Conservation (phyloP, 345 rosid genomes). For the Diplotaxis tenuifolia region DNA sequence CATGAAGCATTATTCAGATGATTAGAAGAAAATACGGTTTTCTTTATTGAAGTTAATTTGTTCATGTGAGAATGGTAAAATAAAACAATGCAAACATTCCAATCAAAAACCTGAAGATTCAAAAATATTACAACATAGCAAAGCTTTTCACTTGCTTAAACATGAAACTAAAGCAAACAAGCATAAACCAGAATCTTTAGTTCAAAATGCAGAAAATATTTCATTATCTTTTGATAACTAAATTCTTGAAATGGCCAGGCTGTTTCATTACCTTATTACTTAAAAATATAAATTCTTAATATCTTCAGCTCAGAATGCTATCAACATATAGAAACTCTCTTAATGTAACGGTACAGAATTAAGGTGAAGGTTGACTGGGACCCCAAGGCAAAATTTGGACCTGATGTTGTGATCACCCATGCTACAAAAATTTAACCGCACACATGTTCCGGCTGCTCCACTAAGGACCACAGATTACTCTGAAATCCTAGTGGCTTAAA, state of each 20-base stretch:
- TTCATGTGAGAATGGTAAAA: background rate
- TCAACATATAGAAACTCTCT: background rate
- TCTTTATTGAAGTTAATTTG: background rate
- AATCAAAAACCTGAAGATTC: background rate
- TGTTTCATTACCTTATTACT: background rate
- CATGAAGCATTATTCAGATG: background rate
- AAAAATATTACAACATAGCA: background rate
- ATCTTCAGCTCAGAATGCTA: background rate
- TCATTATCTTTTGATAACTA: background rate
- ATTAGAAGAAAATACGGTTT: background rate
- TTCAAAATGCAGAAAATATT: background rate
- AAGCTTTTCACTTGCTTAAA: background rate
- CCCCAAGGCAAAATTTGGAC: background rate
- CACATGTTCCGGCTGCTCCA: too few species aligned
- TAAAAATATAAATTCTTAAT: background rate
- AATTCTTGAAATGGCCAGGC: background rate
- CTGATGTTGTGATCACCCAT: background rate
- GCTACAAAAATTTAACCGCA: too few species aligned
- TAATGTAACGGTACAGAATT: background rate
- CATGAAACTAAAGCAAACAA: too few species aligned
- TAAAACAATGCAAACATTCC: background rate
- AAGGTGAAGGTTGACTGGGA: background rate
- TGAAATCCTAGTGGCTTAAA: background rate
- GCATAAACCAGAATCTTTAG: background rate
- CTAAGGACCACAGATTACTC: background rate